Percentiles rank a stretch among this genome's conserved stretches.
Conservation (phyloP, 257 asterid species). For the Rhazya stricta region DNA sequence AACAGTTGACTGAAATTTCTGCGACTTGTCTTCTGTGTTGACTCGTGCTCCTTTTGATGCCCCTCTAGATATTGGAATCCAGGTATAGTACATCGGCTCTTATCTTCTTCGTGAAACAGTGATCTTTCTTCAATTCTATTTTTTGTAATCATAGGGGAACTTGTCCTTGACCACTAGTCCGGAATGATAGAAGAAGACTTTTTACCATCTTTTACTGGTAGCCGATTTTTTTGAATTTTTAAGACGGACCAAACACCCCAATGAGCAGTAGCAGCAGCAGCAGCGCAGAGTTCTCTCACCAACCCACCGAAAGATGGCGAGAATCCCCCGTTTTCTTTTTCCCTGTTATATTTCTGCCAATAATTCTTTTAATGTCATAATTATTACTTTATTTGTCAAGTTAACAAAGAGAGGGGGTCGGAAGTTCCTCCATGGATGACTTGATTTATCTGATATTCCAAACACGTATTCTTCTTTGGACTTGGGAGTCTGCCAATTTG, state of each 20-base stretch:
- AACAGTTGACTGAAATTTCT: neutral
- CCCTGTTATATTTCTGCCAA: no score
- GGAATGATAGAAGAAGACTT: neutral
- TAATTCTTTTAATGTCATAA: no score
- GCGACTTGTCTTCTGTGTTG: neutral
- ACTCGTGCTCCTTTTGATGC: neutral
- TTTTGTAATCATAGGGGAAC: neutral
- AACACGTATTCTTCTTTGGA: neutral
- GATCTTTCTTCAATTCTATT: neutral
- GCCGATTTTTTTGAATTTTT: slow-evolving; percentile 27
- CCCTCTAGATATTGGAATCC: neutral
- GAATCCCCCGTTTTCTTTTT: neutral
- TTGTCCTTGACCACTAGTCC: neutral
- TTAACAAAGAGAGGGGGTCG: neutral
- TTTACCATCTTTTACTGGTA: slow-evolving; percentile 9
- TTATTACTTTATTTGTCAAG: neutral
- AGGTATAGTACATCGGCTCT: neutral
- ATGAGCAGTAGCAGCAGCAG: neutral
- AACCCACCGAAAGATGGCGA: slow-evolving; percentile 3
- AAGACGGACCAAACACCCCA: neutral
- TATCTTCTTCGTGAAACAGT: neutral
- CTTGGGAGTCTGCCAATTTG: neutral
- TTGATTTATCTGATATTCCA: no score
- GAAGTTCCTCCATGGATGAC: neutral
- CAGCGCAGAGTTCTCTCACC: neutral